Conservation (phyloP, 352 stramenopile genomes). For the Globisporangium rhizosaccharum region DNA sequence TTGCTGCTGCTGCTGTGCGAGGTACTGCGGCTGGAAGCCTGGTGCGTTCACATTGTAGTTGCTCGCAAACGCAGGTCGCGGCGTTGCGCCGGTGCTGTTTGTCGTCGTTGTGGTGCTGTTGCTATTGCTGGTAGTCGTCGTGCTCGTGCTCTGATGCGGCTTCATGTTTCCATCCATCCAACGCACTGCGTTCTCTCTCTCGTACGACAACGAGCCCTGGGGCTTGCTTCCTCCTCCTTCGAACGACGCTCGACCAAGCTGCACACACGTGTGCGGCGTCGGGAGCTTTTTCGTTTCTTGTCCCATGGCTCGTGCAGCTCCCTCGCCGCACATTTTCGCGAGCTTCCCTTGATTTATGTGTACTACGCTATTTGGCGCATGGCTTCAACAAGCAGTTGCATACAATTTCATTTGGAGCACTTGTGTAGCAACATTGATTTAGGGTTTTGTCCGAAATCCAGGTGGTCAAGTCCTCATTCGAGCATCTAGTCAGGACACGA, state of each 20-base stretch:
- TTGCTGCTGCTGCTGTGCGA: constrained; percentile 31
- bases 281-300: constrained; percentile 9
- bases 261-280: not conserved
- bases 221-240: not conserved
- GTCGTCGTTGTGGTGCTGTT: not conserved
- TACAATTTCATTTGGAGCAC: too few species aligned
- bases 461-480: too few species aligned
- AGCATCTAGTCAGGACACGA: not conserved
- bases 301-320: not conserved
- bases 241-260: not conserved
- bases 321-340: not conserved
- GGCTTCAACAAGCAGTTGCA: too few species aligned
- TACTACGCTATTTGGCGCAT: too few species aligned
- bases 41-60: constrained; percentile 30
- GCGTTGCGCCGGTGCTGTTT: constrained; percentile 4
- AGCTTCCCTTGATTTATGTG: not conserved
- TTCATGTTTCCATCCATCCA: constrained; percentile 48
- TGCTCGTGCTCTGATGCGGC: constrained; percentile 25
- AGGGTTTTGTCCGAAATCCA: too few species aligned
- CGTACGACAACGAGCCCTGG: constrained; percentile 1
- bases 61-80: constrained; percentile 11
- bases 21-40: constrained; percentile 34
- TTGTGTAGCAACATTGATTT: too few species aligned
- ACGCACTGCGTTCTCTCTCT: not conserved
- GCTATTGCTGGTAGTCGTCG: constrained; percentile 7